Base-by-base conservation (phyloP, 805 yeast species). In the Candida khao-thaluensis region DNA sequence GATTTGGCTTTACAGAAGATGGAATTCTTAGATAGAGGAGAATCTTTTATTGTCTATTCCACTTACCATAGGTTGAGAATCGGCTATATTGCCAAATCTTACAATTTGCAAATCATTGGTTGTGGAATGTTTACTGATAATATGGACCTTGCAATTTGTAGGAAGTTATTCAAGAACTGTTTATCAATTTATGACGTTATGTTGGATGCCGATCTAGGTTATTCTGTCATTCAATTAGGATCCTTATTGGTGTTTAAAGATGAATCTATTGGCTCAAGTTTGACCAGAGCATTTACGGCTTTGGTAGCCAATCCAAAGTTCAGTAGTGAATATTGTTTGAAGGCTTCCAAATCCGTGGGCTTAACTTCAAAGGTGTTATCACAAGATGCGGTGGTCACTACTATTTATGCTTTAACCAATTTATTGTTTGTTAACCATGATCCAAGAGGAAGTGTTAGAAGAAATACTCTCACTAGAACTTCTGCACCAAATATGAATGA, bases 361-460 rank as follows among this genome's bases (percentile, higher is more conserved):
- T 58, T 74, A 35, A 88, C 90, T 3, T 67, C 86, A 48, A 76
- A 74, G 41, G 76, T 78, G 7, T 66, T 85, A 38, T 77, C 89
- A 14, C 91, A 88, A 53, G 96, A 89, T 54, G 78, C 86, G 1
- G 81, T 85, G 16, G 85, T 89, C 7, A 82, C 95, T 6, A 76
- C 91, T 1, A 79, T 93, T 37, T 93, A 93, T 61, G 81, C 95
- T 0, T 70, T 91, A 47, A 79, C 85, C 14, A 93, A 93, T 56
- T 59, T 85, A 43, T 62, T 91, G 22, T 76, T 82, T 37, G 76
- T 71, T 38, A 81, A 74, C 11, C 75, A 62, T 43, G 74, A 64
- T 50, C 64, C 55, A 12, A 50, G 61, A 37, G 46, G 47, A 32
- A 45, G 46, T 20, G 35, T 42, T 27, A 49, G 57, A 35, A 47